Base-by-base conservation (phyloP, 768 basidiomycete species). In the Suillus paluster region DNA sequence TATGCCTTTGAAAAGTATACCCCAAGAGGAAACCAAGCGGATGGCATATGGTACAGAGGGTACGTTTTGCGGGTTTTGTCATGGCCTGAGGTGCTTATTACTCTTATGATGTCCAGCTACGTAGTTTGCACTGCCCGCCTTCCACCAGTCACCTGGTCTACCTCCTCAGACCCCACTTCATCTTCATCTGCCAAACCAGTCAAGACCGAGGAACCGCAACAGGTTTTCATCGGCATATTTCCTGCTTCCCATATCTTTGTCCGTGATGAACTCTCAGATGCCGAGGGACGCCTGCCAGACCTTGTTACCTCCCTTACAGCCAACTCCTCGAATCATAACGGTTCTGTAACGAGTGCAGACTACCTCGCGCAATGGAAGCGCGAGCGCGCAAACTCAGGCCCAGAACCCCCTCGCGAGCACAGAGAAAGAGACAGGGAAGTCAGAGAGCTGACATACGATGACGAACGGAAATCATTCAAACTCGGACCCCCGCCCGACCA, bases 1-100 rank as follows among this genome's bases (percentile, higher is more conserved):
- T 98, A 98, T 77, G 95, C 95, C 19, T 98, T 98, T 70, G 97
- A 99, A 79, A 89, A 89, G 71, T 96, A 95, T 74, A 88, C 83
- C 0, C 89, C 90, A 12, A 80, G 80, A 56, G 83, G 79, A 61
- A 91, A 89, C 70, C 91, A 92, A 58, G 86, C 85, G 14, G 91
- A 92, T 59, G 89, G 89, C 21, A 75, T 87, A 17, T 99, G 97
- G 97, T 98, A 94, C 76, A 83, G 97, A 79, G 97, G 97, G 92
- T 97, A 74, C 75, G 92, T 86, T 63, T 65, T 66, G 41, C 19
- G 62, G 27, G 17, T 34, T 49, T 30, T 57, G 55, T 4, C 64
- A 44, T 53, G 58, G 9, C 36, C 27, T n/a, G 4, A 25, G 54
- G 2, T 19, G 41, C 11, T 39, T 44, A 54, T 57, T 54, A 62